These are phyloP conservation scores for Glycine tomentella DNA, from an alignment of 306 rosid genomes.

Conservation along the genomic window DNA sequence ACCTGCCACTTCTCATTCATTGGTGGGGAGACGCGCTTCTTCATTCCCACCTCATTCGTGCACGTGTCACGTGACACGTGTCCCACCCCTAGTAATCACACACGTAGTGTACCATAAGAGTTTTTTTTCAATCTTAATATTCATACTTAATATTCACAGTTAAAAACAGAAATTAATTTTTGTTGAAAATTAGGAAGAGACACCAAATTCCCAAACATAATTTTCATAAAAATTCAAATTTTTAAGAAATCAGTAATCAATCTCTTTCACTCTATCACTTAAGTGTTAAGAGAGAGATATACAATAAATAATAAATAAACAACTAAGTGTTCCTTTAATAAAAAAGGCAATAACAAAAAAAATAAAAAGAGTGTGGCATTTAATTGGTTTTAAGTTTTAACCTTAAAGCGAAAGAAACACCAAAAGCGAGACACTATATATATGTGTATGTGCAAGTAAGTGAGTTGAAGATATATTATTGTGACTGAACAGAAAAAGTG, in stretches of 20 bases:
- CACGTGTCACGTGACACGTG: slow-evolving; percentile 19
- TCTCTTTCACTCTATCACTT: too few species aligned
- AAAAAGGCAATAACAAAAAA: slow-evolving; percentile 33
- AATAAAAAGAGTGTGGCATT: slow-evolving; percentile 6
- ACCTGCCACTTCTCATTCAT: slow-evolving; percentile 3
- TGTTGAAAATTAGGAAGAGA: too few species aligned
- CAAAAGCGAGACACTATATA: neutral
- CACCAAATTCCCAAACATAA: too few species aligned
- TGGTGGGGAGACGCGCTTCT: slow-evolving; percentile 31
- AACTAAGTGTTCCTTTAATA: neutral
- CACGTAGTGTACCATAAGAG: neutral
- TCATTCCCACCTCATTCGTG: neutral
- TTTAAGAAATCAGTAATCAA: too few species aligned
- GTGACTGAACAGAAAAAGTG: neutral
- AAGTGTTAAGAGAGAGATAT: too few species aligned
- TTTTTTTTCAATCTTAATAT: too few species aligned
- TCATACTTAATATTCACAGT: too few species aligned
- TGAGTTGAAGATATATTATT: neutral
- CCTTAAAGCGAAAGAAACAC: slow-evolving; percentile 43
- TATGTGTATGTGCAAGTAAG: neutral
- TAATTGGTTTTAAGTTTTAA: slow-evolving; percentile 36
- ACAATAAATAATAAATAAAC: neutral
- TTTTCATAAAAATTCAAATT: too few species aligned
- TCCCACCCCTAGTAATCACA: neutral
- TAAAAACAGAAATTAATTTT: too few species aligned